These are phyloP conservation scores for Ogataea trehaloabstinens DNA, from an alignment of 805 yeast genomes.

Conservation along the genomic window DNA sequence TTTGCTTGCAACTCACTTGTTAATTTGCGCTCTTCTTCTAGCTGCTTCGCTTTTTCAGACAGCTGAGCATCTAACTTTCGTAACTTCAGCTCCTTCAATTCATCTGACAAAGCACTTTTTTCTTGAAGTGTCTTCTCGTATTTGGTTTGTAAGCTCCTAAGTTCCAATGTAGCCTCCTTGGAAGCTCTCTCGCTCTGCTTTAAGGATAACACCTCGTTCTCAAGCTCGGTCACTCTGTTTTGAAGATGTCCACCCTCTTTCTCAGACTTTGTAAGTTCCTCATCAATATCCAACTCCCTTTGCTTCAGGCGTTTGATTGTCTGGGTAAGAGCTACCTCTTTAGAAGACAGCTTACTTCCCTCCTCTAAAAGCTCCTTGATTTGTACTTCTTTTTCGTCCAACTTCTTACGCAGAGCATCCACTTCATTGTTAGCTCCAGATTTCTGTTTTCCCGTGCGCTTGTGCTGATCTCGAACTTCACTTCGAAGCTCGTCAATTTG, in stretches of 20 bases:
- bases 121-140: slow-evolving; percentile 24
- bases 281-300: slow-evolving; percentile 38
- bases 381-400: slow-evolving; percentile 53
- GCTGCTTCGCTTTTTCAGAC: slow-evolving; percentile 31
- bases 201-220: slow-evolving; percentile 24
- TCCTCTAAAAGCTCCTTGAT: slow-evolving; percentile 69
- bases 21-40: slow-evolving; percentile 34
- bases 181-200: slow-evolving; percentile 22
- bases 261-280: slow-evolving; percentile 30
- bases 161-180: slow-evolving; percentile 33
- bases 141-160: slow-evolving; percentile 22
- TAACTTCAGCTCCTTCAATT: slow-evolving; percentile 32
- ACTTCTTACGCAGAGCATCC: slow-evolving; percentile 30
- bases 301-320: slow-evolving; percentile 61
- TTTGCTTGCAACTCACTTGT: slow-evolving; percentile 18
- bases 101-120: slow-evolving; percentile 23
- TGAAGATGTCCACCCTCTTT: slow-evolving; percentile 24
- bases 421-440: slow-evolving; percentile 8
- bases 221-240: slow-evolving; percentile 30
- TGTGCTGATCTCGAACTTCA: slow-evolving; percentile 13
- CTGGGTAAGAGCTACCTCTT: slow-evolving; percentile 67
- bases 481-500: slow-evolving; percentile 30
- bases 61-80: slow-evolving; percentile 34
- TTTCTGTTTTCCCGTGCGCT: slow-evolving; percentile 8
- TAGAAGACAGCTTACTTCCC: slow-evolving; percentile 68